These are phyloP conservation scores for Helianthus annuus DNA, from an alignment of 129 eudicot species.

Conservation along the genomic window DNA sequence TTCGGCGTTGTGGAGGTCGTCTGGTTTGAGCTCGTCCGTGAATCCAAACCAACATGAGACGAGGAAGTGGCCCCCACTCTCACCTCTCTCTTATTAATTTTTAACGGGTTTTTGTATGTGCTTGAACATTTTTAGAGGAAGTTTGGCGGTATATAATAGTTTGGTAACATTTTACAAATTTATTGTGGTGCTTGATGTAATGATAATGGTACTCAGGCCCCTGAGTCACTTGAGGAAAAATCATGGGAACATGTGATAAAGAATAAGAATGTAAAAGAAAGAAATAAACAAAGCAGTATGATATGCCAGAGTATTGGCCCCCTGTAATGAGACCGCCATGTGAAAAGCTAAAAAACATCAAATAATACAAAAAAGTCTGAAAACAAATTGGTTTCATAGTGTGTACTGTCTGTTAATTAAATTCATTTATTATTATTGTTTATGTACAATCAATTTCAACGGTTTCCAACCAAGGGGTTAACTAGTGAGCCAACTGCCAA, in stretches of 20 bases:
- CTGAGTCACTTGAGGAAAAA: conserved; percentile 1
- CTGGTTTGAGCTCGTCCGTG: no score
- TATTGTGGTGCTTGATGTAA: background rate
- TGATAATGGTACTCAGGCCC: background rate
- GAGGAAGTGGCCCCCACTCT: no score
- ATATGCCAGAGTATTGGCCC: conserved; percentile 32
- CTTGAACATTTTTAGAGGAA: no score
- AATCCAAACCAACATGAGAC: no score
- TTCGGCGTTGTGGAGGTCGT: no score
- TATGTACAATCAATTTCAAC: background rate
- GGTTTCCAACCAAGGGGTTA: background rate
- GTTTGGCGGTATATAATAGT: no score
- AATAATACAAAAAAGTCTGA: conserved; percentile 4
- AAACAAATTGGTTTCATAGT: background rate
- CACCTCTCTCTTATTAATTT: no score
- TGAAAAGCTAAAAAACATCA: conserved; percentile 15
- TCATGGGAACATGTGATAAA: background rate
- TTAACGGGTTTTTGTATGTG: no score
- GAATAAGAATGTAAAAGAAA: background rate
- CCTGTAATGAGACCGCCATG: conserved; percentile 24
- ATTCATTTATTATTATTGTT: background rate
- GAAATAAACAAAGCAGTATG: conserved; percentile 13
- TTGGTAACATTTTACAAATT: background rate
- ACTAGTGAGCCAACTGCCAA: no score
- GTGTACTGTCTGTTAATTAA: background rate